Base-by-base conservation (phyloP, 352 stramenopile species). In the Thalassiosira mediterranea region DNA sequence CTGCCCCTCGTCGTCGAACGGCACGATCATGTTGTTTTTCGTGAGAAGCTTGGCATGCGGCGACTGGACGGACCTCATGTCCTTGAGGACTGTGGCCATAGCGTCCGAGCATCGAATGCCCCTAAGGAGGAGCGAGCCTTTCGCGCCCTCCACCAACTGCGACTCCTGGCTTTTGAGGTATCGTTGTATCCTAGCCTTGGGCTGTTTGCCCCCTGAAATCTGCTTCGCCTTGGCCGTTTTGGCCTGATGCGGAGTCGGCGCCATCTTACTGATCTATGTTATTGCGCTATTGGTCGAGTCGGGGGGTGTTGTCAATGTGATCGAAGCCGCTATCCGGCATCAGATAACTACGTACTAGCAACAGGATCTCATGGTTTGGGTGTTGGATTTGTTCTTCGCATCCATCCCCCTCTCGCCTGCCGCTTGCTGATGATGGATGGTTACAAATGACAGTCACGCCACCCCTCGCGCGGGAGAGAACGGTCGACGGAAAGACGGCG, bases 21-120 rank as follows among this genome's bases (percentile, higher is more conserved):
- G 70, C 25, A 89, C 76, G 67, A 94, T 93, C 56, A 83, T 69
- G 75, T 94, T 94, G 42, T 91, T 93, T 66, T 94, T 94, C 1
- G 76, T 79, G 3, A 94, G 59, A n/a, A 93, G 60, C 63, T 92
- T 94, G 10, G 76, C 74, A 66, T 91, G 71, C 10, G 88, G 88
- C 28, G 88, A 81, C 70, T 88, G 81, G 48, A 91, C 82, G 26
- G 87, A 80, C 32, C 84, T 49, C 53, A 94, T 76, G 42, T 94
- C 88, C 61, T 90, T 90, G 11, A 94, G 63, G 1, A 93, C 72
- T 17, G 81, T 84, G 25, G 69, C 60, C 88, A 94, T 94, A 31
- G 74, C 63, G 66, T 94, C 79, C 46, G 76, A 89, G 58, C 87
- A 93, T 75, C 80, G 70, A 34, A 91, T 91, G 4, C 88, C 88